Percentiles rank a stretch among this genome's conserved stretches.
Evolutionary conservation across 1,284 basidiomycete genomes (phyloP).

Genomic region (Trametes sp.): DNA sequence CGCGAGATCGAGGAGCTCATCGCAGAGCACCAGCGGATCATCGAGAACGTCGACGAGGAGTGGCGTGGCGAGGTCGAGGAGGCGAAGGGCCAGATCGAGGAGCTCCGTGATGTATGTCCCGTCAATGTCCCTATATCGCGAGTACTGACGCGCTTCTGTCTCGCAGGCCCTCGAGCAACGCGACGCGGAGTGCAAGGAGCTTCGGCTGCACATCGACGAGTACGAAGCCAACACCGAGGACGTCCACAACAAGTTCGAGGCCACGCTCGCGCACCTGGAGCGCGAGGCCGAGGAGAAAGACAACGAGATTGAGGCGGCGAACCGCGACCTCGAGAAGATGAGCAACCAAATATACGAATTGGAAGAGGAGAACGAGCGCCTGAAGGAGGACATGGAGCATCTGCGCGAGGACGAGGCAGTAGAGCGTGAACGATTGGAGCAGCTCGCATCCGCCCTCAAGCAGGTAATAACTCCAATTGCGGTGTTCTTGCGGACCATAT

Average conservation of each 20-base stretch:
- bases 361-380: slow-evolving; percentile 62
- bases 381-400: slow-evolving; percentile 57
- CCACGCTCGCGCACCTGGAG: slow-evolving; percentile 75
- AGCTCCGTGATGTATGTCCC: slow-evolving; percentile 73
- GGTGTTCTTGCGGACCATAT: background rate
- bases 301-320: slow-evolving; percentile 69
- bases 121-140: background rate
- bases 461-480: slow-evolving; percentile 60
- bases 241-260: slow-evolving; percentile 76
- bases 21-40: slow-evolving; percentile 69
- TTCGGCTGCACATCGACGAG: slow-evolving; percentile 75
- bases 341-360: slow-evolving; percentile 68
- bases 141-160: slow-evolving; percentile 5
- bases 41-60: slow-evolving; percentile 74
- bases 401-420: slow-evolving; percentile 72
- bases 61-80: slow-evolving; percentile 84
- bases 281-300: slow-evolving; percentile 76
- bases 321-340: slow-evolving; percentile 78
- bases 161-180: slow-evolving; percentile 74
- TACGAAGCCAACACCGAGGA: slow-evolving; percentile 75
- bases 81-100: slow-evolving; percentile 71
- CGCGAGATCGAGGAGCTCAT: slow-evolving; percentile 76
- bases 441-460: slow-evolving; percentile 76
- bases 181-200: slow-evolving; percentile 76
- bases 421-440: slow-evolving; percentile 77